phyloP scores from a whole-genome alignment of 2,329 filamentous ascomycete genomes.

The Decorospora gaudefroyi region DNA sequence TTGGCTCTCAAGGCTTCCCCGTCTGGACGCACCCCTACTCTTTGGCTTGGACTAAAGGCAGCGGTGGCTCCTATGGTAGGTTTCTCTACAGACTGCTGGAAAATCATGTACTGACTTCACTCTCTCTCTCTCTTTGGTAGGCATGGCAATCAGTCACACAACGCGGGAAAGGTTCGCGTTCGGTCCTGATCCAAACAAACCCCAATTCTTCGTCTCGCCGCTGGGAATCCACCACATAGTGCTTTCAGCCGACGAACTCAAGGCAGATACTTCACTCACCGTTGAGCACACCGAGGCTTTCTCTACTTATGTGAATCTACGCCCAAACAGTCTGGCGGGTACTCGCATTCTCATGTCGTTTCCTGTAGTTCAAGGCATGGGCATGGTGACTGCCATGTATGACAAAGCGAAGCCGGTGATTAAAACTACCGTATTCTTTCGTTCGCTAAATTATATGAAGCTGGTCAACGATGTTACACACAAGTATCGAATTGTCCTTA shows the following conservation, averaged over 20 bases:
- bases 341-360: constrained; percentile 68
- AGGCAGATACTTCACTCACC: constrained; percentile 60
- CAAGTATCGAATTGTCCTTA: constrained; percentile 29
- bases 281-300: constrained; percentile 60
- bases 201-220: constrained; percentile 78
- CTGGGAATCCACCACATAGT: constrained; percentile 81
- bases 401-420: constrained; percentile 70
- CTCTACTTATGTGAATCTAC: constrained; percentile 69
- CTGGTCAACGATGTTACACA: constrained; percentile 48
- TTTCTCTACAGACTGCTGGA: background rate
- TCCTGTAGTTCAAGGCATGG: constrained; percentile 87
- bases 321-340: constrained; percentile 53
- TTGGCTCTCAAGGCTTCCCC: constrained; percentile 69
- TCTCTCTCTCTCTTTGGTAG: constrained; percentile 1
- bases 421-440: constrained; percentile 76
- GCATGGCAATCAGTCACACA: constrained; percentile 73
- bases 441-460: constrained; percentile 57
- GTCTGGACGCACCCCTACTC: constrained; percentile 72
- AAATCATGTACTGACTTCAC: background rate
- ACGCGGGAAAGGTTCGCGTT: constrained; percentile 68
- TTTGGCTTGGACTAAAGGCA: constrained; percentile 52
- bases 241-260: constrained; percentile 78
- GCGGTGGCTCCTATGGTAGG: constrained; percentile 71
- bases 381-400: constrained; percentile 80
- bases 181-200: constrained; percentile 38